Percentiles rank a stretch among this genome's conserved stretches.
Evolutionary conservation across 768 basidiomycete genomes (phyloP).

Genomic region (Zangia roseola): DNA sequence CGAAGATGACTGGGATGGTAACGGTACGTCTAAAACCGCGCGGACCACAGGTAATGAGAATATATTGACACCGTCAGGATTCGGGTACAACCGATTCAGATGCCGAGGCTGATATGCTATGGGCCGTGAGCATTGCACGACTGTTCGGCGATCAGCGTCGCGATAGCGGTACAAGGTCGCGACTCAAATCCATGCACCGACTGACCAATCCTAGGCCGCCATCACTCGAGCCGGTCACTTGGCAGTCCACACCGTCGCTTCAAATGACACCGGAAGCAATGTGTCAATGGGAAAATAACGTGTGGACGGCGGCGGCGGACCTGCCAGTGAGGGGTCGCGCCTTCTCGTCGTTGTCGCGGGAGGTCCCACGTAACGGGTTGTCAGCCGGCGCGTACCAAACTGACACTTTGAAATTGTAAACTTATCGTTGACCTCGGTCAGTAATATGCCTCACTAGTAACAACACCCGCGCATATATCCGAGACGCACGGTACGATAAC

Average conservation of each 20-base stretch:
- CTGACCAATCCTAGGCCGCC: too few relatives aligned
- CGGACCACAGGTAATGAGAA: too few relatives aligned
- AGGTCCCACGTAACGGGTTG: conserved; percentile 5
- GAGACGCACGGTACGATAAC: background rate
- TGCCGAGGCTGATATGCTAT: too few relatives aligned
- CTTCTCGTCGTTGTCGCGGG: conserved; percentile 1
- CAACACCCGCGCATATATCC: background rate
- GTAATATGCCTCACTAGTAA: background rate
- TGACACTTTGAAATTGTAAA: too few relatives aligned
- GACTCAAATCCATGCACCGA: too few relatives aligned
- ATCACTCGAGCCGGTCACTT: background rate
- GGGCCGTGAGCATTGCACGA: too few relatives aligned
- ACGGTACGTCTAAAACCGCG: too few relatives aligned
- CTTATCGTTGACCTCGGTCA: conserved; percentile 7
- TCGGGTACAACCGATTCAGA: too few relatives aligned
- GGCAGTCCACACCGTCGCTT: background rate
- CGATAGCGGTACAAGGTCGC: background rate
- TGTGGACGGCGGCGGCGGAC: background rate
- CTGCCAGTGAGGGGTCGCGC: background rate
- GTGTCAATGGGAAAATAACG: conserved; percentile 7
- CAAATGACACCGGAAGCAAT: background rate
- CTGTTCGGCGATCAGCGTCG: background rate
- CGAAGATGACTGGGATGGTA: too few relatives aligned
- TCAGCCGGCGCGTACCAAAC: background rate
- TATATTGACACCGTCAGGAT: too few relatives aligned